Percentiles rank a stretch among this genome's conserved stretches.
Evolutionary conservation across 2,329 filamentous ascomycete species (phyloP).

Genomic region (Xylariaceae sp.): DNA sequence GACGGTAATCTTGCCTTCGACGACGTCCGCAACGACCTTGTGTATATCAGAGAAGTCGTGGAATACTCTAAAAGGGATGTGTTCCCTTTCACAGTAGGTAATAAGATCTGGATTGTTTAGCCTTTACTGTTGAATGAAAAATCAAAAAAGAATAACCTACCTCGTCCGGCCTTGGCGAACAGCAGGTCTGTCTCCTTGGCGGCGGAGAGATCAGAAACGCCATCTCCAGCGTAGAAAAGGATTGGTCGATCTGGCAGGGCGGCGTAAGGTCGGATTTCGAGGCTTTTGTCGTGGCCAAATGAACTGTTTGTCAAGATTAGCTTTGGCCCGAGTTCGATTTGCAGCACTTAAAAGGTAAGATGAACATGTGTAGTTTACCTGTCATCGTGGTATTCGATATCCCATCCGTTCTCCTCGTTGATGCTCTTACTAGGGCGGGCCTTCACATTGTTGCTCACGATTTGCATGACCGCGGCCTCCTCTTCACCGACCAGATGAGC

Average conservation of each 20-base stretch:
- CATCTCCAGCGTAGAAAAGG: slow-evolving; percentile 94
- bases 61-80: slow-evolving; percentile 88
- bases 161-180: slow-evolving; percentile 90
- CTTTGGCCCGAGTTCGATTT: neutral
- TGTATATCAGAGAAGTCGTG: slow-evolving; percentile 83
- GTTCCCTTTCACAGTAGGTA: slow-evolving; percentile 81
- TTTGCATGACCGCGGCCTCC: slow-evolving; percentile 78
- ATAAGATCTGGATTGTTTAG: slow-evolving; percentile 71
- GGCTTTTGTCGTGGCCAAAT: slow-evolving; percentile 96
- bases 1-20: slow-evolving; percentile 73
- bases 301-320: slow-evolving; percentile 54
- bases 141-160: slow-evolving; percentile 51
- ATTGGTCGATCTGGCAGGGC: slow-evolving; percentile 77
- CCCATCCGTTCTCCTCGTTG: slow-evolving; percentile 83
- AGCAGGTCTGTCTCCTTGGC: slow-evolving; percentile 91
- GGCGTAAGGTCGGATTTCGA: slow-evolving; percentile 88
- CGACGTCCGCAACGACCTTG: slow-evolving; percentile 76
- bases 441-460: slow-evolving; percentile 85
- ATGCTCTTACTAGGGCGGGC: slow-evolving; percentile 71
- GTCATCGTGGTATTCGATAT: slow-evolving; percentile 87
- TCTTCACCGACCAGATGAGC: slow-evolving; percentile 79
- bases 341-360: neutral
- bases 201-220: slow-evolving; percentile 89
- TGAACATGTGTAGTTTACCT: slow-evolving; percentile 57
- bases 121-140: neutral